Conservation (phyloP, 192 early-diverging fungal species). For the Nowakowskiella sp. region DNA sequence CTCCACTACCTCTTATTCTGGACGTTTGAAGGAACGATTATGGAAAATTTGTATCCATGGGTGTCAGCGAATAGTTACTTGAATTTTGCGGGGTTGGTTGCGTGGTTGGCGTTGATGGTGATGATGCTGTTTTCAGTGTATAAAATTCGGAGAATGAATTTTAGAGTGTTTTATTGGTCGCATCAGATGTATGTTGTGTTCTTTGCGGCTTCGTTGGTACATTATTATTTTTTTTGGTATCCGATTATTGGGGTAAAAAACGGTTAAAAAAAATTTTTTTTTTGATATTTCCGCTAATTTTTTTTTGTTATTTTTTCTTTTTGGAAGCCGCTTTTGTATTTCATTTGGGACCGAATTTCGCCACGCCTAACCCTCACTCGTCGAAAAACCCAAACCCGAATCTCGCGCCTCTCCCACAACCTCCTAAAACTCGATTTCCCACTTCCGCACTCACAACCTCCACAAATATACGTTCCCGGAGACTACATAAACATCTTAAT, state of each 20-base stretch:
- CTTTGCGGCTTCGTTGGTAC: constrained; percentile 1
- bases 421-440: not conserved
- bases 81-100: constrained; percentile 8
- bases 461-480: constrained; percentile 9
- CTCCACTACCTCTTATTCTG: constrained; percentile 8
- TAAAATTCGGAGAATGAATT: constrained; percentile 5
- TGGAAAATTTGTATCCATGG: constrained; percentile 7
- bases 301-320: too few species aligned
- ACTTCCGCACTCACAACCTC: too few species aligned
- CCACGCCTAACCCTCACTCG: not conserved
- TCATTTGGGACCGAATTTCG: constrained; percentile 5
- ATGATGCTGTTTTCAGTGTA: constrained; percentile 13
- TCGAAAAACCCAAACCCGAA: not conserved
- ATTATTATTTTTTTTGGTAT: constrained; percentile 16
- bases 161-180: constrained; percentile 11
- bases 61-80: not conserved
- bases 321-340: constrained; percentile 13
- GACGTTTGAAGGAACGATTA: not conserved
- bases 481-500: constrained; percentile 15
- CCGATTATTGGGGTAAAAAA: constrained; percentile 7
- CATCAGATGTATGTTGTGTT: constrained; percentile 18
- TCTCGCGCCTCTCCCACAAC: not conserved
- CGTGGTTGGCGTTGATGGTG: constrained; percentile 13
- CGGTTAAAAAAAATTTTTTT: too few species aligned
- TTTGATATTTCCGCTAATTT: too few species aligned